Evolutionary conservation across 2,329 filamentous ascomycete species (phyloP).

Genomic region (Xylaria multiplex): DNA sequence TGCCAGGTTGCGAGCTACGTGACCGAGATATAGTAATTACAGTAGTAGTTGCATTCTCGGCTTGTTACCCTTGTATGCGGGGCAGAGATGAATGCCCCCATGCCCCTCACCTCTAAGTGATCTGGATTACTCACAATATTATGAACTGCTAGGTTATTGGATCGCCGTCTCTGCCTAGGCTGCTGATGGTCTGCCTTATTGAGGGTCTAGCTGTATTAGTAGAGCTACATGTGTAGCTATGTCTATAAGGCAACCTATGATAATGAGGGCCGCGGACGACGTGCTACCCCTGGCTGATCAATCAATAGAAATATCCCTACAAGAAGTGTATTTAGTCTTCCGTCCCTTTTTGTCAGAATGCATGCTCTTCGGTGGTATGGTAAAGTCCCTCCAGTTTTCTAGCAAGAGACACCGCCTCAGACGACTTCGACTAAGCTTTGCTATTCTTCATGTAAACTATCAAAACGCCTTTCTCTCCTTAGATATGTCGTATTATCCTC

Average conservation of each 20-base stretch:
- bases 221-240: neutral
- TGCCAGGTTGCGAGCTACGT: neutral
- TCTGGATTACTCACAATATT: too few species aligned
- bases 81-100: neutral
- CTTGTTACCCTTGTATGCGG: neutral
- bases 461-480: neutral
- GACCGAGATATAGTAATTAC: neutral
- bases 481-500: constrained; percentile 1
- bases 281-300: neutral
- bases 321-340: neutral
- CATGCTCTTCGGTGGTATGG: neutral
- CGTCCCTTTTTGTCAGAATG: neutral
- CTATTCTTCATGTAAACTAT: neutral
- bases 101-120: constrained; percentile 3
- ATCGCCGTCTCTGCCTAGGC: neutral
- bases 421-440: neutral
- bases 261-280: neutral
- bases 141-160: neutral
- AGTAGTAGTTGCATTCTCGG: neutral
- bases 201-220: constrained; percentile 1
- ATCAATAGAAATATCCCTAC: neutral
- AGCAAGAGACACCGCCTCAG: neutral
- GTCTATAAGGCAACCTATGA: neutral
- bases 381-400: neutral
- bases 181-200: constrained; percentile 2